Percentiles rank a stretch among this genome's conserved stretches.
Evolutionary conservation across 352 stramenopile species (phyloP).

Genomic region (Globisporangium recalcitrans): DNA sequence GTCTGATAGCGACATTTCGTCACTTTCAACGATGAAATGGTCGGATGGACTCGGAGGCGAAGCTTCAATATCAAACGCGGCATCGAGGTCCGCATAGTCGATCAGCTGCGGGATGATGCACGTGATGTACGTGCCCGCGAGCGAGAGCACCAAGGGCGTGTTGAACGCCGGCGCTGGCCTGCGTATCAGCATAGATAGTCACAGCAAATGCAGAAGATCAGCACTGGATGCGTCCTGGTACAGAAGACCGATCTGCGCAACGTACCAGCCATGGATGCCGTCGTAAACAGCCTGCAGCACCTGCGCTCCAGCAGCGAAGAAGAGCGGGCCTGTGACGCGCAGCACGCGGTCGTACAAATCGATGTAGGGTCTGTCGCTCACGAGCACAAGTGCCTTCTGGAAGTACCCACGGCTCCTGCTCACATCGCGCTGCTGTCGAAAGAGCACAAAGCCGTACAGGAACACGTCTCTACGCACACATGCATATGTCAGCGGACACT

Average conservation of each 20-base stretch:
- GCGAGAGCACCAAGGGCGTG: constrained; percentile 43
- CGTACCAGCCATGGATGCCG: constrained; percentile 65
- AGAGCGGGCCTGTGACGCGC: constrained; percentile 64
- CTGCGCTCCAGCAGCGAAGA: constrained; percentile 65
- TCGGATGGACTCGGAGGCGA: constrained; percentile 33
- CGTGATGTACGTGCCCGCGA: constrained; percentile 72
- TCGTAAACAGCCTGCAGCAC: constrained; percentile 69
- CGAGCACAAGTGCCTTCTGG: constrained; percentile 79
- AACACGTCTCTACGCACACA: constrained; percentile 28
- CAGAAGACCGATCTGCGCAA: not conserved
- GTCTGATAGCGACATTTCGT: constrained; percentile 22
- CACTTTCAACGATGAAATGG: constrained; percentile 36
- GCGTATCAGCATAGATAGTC: not conserved
- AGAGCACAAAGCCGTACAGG: constrained; percentile 82
- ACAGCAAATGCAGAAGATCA: not conserved
- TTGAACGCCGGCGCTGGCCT: constrained; percentile 55
- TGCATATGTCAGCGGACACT: not conserved
- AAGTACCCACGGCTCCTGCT: constrained; percentile 70
- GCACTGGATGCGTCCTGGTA: not conserved
- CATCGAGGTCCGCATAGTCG: constrained; percentile 44
- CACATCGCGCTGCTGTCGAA: constrained; percentile 74
- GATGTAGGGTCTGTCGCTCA: constrained; percentile 64
- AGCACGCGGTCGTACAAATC: constrained; percentile 77
- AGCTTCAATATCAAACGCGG: constrained; percentile 23
- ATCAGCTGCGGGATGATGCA: constrained; percentile 69